Base-by-base conservation (phyloP, 2,329 filamentous ascomycete genomes). In the Aspergillus eucalypticola region DNA sequence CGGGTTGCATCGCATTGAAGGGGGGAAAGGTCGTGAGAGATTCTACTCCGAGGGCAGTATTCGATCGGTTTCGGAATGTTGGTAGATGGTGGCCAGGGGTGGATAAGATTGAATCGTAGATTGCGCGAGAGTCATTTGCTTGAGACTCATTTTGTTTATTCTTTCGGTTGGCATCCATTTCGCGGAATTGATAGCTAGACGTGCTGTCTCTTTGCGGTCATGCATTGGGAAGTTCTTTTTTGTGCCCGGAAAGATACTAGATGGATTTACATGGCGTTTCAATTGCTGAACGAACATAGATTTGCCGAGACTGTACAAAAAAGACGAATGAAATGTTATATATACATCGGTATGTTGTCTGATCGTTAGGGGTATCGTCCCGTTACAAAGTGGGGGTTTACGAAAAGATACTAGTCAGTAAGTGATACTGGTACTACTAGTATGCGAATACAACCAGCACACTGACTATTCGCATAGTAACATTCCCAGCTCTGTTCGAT, bases 1-100 rank as follows among this genome's bases (percentile, higher is more conserved):
- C 69, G 78, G 55, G 70, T 80, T 54, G 69, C 68, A 21, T 54
- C 70, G 5, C 63, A 68, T 21, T 74, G 54, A 65, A 49, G 13
- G 23, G 3, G 39, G 39, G 3, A 25, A 23, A 15, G 32, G 32
- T 35, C 39, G 39, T 6, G 23, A n/a, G 19, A 39, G 3, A 21
- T 17, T 19, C 6, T 21, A 39, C 10, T 38, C 13, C 32, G 44
- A n/a, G 10, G 41, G n/a, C 41, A 44, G 10, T 23, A 44, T 44
- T 8, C 19, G 13, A 19, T 7, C 21, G 41, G 10, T 8, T 32
- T 38, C 4, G 10, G n/a, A 4, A 29, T 54, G 44, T 23, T 29
- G 23, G 21, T 29, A 49, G 25, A 49, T n/a, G 44, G 44, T 49
- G 44, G 23, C 10, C 19, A 23, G 17, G 13, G 25, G 13, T 10